Conservation (phyloP, 768 basidiomycete genomes). For the Mycena venus region DNA sequence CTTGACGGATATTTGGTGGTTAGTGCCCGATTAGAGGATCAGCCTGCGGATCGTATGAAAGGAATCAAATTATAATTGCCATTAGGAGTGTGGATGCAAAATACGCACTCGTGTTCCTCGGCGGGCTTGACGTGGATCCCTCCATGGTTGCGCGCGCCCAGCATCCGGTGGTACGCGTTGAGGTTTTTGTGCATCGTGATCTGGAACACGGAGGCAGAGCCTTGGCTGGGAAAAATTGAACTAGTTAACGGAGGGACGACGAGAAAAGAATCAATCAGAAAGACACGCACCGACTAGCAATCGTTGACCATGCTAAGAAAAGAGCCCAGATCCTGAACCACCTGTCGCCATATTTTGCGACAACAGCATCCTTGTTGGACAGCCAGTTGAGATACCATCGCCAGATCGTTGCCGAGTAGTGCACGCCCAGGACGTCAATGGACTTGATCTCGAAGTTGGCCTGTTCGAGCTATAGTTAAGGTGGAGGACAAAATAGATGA, state of each 20-base stretch:
- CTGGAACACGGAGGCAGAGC: slow-evolving; percentile 94
- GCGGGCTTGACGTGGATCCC: slow-evolving; percentile 79
- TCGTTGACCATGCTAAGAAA: slow-evolving; percentile 95
- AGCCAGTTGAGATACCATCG: slow-evolving; percentile 99
- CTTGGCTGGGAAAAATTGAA: slow-evolving; percentile 75
- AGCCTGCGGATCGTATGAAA: neutral
- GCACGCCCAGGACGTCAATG: slow-evolving; percentile 96
- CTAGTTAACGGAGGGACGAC: neutral
- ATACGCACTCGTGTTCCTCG: slow-evolving; percentile 63
- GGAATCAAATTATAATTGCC: too few species aligned
- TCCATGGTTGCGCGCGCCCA: slow-evolving; percentile 85
- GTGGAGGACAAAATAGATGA: too few species aligned
- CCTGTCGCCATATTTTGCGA: slow-evolving; percentile 90
- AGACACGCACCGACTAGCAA: slow-evolving; percentile 74
- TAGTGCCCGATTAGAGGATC: slow-evolving; percentile 8
- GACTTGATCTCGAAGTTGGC: slow-evolving; percentile 98
- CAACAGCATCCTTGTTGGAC: slow-evolving; percentile 89
- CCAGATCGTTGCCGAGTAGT: slow-evolving; percentile 92
- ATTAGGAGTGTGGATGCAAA: neutral
- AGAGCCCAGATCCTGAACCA: slow-evolving; percentile 98
- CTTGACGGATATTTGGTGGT: too few species aligned
- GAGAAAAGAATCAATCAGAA: slow-evolving; percentile 2
- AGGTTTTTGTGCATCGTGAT: slow-evolving; percentile 98
- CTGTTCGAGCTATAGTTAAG: slow-evolving; percentile 80
- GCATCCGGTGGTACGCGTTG: slow-evolving; percentile 93